Evolutionary conservation across 2,329 filamentous ascomycete species (phyloP), one percentile per base, ranked within the genome.

Genomic region (Paramyrothecium roridum): DNA sequence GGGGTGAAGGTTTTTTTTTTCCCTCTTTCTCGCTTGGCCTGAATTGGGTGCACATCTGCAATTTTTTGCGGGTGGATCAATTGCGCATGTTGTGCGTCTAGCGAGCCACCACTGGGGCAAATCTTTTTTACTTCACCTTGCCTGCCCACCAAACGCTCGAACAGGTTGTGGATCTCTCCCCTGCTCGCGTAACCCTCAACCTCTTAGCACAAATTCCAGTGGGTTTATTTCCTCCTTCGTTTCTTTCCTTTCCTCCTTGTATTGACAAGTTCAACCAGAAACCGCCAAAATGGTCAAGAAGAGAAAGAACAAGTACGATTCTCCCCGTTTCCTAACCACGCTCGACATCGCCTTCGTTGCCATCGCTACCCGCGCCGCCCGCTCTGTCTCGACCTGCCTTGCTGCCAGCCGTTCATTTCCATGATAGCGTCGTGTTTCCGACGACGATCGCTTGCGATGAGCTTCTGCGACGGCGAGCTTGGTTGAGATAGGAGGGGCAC

Each of bases 231-330:
- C 53, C 57, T 56, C 54, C 59, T 57, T 65, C 60, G 52, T 60
- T 57, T 56, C 52, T 58, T 58, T 56, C 54, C 63, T 60, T 55
- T 52, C 61, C 52, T 45, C 53, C 59, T 60, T 65, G 62, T 66
- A 65, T 65, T 71, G 69, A 72, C 64, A 59, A 67, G 62, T 65
- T 67, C 65, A 66, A 56, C 59, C 70, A 81, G 77, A 80, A 73
- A 83, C 79, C 78, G 82, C 70, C 77, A 87, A 77, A 67, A 87
- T 87, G 84, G 83, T 86, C 74, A 87, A 87, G 83, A 87, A 87
- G 82, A 84, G 84, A 82, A 84, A 85, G 77, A 83, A 82, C 77
- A 87, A 87, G 81, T 84, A 78, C 70, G 79, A 73, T 52, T 60
- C 26, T 54, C 57, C 57, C 52, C 53, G 55, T n/a, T 52, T 54